Evolutionary conservation across 2,329 filamentous ascomycete genomes (phyloP).

Genomic region (Trichoderma koningii): DNA sequence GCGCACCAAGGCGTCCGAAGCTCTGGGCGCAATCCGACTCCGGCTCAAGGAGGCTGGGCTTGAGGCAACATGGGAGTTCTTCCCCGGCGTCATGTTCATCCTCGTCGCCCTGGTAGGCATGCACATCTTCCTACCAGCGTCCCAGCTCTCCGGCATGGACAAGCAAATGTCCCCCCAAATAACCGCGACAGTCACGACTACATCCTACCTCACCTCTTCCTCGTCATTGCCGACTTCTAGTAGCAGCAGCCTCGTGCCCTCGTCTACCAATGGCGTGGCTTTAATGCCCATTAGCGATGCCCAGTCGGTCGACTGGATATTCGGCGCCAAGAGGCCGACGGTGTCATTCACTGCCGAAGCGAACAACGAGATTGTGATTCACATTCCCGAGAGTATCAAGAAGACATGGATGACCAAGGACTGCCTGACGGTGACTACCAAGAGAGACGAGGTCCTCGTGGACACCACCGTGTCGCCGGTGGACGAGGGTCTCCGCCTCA

Average conservation of each 20-base stretch:
- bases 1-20: slow-evolving; percentile 28
- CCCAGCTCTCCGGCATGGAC: slow-evolving; percentile 2
- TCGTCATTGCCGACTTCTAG: slow-evolving; percentile 22
- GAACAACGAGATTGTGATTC: slow-evolving; percentile 56
- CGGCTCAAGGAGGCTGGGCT: slow-evolving; percentile 29
- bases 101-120: slow-evolving; percentile 34
- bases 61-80: slow-evolving; percentile 30
- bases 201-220: slow-evolving; percentile 28
- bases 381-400: slow-evolving; percentile 53
- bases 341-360: slow-evolving; percentile 40
- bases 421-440: slow-evolving; percentile 58
- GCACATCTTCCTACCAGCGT: slow-evolving; percentile 35
- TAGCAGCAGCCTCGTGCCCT: slow-evolving; percentile 21
- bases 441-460: slow-evolving; percentile 50
- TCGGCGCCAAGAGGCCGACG: slow-evolving; percentile 39
- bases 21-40: slow-evolving; percentile 27
- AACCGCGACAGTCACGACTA: slow-evolving; percentile 31
- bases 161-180: slow-evolving; percentile 28
- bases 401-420: slow-evolving; percentile 58
- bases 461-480: slow-evolving; percentile 52
- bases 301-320: slow-evolving; percentile 40
- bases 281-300: slow-evolving; percentile 38
- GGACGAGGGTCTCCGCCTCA: slow-evolving; percentile 55
- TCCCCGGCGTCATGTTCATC: slow-evolving; percentile 35
- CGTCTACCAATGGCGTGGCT: slow-evolving; percentile 33